Base-by-base conservation (phyloP, 2,329 filamentous ascomycete genomes). In the Didymella pinodella region DNA sequence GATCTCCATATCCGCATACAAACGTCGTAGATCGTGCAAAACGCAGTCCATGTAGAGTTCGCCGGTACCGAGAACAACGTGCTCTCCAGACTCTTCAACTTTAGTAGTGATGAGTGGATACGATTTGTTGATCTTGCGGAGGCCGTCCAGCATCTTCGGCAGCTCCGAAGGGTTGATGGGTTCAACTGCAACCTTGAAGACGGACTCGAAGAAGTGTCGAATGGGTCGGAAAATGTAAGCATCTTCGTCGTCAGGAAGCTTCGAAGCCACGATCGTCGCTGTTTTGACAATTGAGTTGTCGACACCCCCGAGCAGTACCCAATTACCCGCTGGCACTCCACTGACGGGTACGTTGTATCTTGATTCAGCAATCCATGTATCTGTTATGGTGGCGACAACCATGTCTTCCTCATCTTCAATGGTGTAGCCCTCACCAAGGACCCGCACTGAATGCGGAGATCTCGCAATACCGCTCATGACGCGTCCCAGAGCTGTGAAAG, bases 11-110 rank as follows among this genome's bases (percentile, higher is more conserved):
- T 98, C 94, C 14, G 95, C 93, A 74, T 97, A 99, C n/a, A 98
- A 79, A 40, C 89, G 87, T 53, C 95, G 90, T 46, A 99, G 84
- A 74, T 99, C 95, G 77, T 99, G 95, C 45, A 99, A 84, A 3
- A 99, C 94, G 71, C 95, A 99, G 77, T 99, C 95, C 93, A 99
- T 98, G 81, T 99, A 99, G n/a, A 99, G 83, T 77, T 99, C 95
- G 60, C 95, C 95, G 0, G 95, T 99, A 25, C 95, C 95, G 4
- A 99, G 86, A 46, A 99, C 85, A 65, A 99, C 90, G 74, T 99
- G 95, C 78, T 99, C 95, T 49, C 95, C 95, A 1, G 93, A 97
- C 79, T 99, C 95, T 76, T 99, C 95, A 3, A 99, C 95, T 77
- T 98, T 98, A 4, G 95, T 99, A 12, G 91, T 92, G 68, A 98